Conservation (phyloP, 1,284 basidiomycete species). For the Megacollybia platyphylla region DNA sequence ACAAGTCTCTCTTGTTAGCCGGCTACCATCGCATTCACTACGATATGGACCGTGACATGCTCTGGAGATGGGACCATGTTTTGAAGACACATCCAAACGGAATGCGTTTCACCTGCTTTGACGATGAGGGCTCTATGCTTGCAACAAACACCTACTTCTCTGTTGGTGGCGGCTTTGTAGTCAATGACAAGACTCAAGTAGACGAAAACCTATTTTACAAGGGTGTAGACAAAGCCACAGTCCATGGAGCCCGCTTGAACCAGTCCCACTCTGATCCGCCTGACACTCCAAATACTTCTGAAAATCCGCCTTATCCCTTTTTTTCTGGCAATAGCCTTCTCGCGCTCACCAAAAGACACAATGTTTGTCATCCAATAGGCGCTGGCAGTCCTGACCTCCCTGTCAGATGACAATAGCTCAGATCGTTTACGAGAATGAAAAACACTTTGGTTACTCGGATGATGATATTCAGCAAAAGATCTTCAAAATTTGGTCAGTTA, state of each 20-base stretch:
- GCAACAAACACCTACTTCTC: conserved; percentile 94
- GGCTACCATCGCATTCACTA: conserved; percentile 68
- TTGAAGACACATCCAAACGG: conserved; percentile 80
- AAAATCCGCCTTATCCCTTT: conserved; percentile 75
- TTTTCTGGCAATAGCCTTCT: conserved; percentile 71
- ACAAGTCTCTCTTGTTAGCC: conserved; percentile 57
- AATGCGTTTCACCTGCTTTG: conserved; percentile 86
- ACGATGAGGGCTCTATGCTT: conserved; percentile 68
- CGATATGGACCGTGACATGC: conserved; percentile 82
- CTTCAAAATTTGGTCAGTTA: conserved; percentile 78
- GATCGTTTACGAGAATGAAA: conserved; percentile 93
- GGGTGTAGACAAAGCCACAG: conserved; percentile 76
- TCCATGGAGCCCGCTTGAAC: conserved; percentile 68
- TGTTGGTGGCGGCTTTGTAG: conserved; percentile 86
- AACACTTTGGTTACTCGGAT: conserved; percentile 63
- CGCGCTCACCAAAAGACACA: conserved; percentile 70
- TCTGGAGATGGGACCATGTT: conserved; percentile 82
- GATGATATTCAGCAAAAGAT: conserved; percentile 70
- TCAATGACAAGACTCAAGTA: conserved; percentile 82
- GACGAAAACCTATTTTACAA: conserved; percentile 96
- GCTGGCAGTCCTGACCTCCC: conserved; percentile 3
- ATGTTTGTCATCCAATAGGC: conserved; percentile 36
- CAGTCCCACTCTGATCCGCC: conserved; percentile 22
- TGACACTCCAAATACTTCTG: conserved; percentile 12
- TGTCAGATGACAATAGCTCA: conserved; percentile 82